Conservation (phyloP, 768 basidiomycete species). For the Agrocybe pediades region DNA sequence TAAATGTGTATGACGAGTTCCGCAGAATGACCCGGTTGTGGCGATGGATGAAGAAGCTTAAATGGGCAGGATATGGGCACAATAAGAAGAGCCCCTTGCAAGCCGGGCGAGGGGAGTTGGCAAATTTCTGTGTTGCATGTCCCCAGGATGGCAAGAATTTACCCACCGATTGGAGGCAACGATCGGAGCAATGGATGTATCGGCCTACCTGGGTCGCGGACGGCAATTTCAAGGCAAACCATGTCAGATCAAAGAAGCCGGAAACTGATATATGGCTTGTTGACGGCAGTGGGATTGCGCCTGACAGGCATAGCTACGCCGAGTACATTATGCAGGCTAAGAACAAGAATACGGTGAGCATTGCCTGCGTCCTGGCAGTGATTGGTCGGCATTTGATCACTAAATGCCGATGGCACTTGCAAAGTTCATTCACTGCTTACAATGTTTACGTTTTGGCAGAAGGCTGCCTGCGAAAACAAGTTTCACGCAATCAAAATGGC, state of each 20-base stretch:
- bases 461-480: constrained; percentile 15
- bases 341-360: constrained; percentile 6
- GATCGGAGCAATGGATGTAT: constrained; percentile 3
- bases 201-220: constrained; percentile 8
- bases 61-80: constrained; percentile 18
- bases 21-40: constrained; percentile 11
- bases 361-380: neutral
- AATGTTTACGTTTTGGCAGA: constrained; percentile 4
- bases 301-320: neutral
- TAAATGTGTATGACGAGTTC: constrained; percentile 14
- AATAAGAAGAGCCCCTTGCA: neutral
- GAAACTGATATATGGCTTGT: constrained; percentile 11
- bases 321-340: constrained; percentile 14
- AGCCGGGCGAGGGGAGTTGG: neutral
- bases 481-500: constrained; percentile 15
- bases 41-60: constrained; percentile 16
- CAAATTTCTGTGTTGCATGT: constrained; percentile 25
- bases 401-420: too few relatives aligned
- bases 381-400: neutral
- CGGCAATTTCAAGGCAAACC: constrained; percentile 19
- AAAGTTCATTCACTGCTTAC: too few relatives aligned
- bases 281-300: constrained; percentile 15
- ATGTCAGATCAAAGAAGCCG: neutral
- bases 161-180: constrained; percentile 19
- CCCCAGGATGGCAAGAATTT: constrained; percentile 27